Evolutionary conservation across 352 stramenopile genomes (phyloP), one percentile per base, ranked within the genome.

Genomic region (Phytophthora hybrid): DNA sequence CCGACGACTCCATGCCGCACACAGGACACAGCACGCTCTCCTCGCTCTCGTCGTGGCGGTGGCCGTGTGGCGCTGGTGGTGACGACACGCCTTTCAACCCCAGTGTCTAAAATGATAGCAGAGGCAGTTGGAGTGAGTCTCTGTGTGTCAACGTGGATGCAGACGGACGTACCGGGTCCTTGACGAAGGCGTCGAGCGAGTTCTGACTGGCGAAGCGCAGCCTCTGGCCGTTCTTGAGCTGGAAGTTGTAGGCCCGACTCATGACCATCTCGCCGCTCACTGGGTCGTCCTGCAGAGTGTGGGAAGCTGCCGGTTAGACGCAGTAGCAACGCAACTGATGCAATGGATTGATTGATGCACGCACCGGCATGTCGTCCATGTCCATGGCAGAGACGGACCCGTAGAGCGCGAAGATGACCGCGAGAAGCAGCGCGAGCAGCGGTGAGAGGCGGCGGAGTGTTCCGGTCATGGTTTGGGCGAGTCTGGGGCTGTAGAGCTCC

Each of bases 241-340:
- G 34, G n/a, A 90, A 89, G 41, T 89, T 80, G 74, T 79, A 88
- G 18, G 62, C 58, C 7, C 67, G 47, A 56, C 79, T 88, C 85
- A 93, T 93, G 37, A 93, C 82, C 85, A 93, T 93, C 56, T 89
- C 62, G 52, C 84, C 85, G 16, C 66, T 89, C 31, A 93, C 84
- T 0, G 85, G 85, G 61, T 93, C 85, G 13, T 81, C 76, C 85
- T 93, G 53, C 19, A 62, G 18, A 18, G 31, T 18, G 29, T 29
- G 13, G 2, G 14, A 10, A 16, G 7, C 13, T n/a, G 13, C 39
- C 16, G 39, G 39, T 46, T 46, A 46, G 39, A 46, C 8, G 13
- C 5, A n/a, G n/a, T n/a, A n/a, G n/a, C n/a, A n/a, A n/a, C n/a
- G n/a, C 39, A 9, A 6, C n/a, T 46, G 39, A 9, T 18, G 14